A percentile compares a stretch with the other conserved stretches of the same genome.
phyloP scores from a whole-genome alignment of 352 stramenopile species.

The Achlya hypogyna region DNA sequence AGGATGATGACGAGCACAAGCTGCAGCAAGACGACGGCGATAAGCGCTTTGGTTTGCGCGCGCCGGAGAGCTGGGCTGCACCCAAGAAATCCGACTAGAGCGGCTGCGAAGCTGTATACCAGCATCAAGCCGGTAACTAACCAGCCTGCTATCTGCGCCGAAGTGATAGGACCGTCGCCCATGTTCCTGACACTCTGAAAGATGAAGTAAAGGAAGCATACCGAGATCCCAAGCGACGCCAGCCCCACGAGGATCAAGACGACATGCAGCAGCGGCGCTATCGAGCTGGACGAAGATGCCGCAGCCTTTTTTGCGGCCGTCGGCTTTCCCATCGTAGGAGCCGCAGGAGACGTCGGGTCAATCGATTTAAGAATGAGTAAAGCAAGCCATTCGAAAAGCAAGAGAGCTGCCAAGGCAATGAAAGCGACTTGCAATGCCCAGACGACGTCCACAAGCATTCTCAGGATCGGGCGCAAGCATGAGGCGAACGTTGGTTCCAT shows the following conservation, averaged over 20 bases:
- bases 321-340: not conserved
- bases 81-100: not conserved
- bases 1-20: not conserved
- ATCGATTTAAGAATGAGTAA: constrained; percentile 10
- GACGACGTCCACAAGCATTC: not conserved
- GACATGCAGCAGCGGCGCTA: constrained; percentile 6
- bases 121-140: not conserved
- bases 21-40: not conserved
- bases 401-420: not conserved
- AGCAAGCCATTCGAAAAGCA: not conserved
- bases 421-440: not conserved
- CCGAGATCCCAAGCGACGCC: not conserved
- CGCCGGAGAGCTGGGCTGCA: not conserved
- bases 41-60: not conserved
- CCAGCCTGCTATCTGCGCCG: not conserved
- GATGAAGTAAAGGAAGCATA: not conserved
- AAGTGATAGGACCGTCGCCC: not conserved
- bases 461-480: constrained; percentile 5
- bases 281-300: not conserved
- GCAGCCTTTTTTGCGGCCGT: not conserved
- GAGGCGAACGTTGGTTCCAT: constrained; percentile 3
- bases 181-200: not conserved
- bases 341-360: not conserved
- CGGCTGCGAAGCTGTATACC: not conserved
- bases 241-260: constrained; percentile 2